A percentile compares a stretch with the other conserved stretches of the same genome.
phyloP scores from a whole-genome alignment of 2,329 filamentous ascomycete species.

The Teratosphaeria destructans region DNA sequence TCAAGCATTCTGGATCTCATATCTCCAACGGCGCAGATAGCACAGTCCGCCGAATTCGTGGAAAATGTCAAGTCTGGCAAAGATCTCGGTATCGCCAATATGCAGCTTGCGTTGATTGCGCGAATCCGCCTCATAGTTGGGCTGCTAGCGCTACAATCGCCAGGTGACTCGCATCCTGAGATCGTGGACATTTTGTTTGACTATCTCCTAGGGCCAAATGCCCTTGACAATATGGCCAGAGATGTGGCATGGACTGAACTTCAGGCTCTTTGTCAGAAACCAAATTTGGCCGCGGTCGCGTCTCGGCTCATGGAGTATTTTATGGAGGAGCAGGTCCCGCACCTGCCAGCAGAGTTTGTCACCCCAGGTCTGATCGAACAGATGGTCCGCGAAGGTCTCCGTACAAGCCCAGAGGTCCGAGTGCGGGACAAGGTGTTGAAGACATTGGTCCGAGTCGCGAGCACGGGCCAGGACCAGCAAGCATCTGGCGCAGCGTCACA shows the following conservation, averaged over 20 bases:
- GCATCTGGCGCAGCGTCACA: neutral
- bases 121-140: neutral
- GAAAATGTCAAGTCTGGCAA: neutral
- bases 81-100: neutral
- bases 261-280: constrained; percentile 32
- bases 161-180: neutral
- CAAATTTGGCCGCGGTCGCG: constrained; percentile 15
- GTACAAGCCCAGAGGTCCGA: neutral
- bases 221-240: constrained; percentile 50
- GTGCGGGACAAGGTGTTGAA: constrained; percentile 4
- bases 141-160: neutral
- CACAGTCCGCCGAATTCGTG: constrained; percentile 18
- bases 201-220: constrained; percentile 55
- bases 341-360: constrained; percentile 47
- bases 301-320: constrained; percentile 34
- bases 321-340: constrained; percentile 47
- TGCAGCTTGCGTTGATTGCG: neutral
- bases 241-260: constrained; percentile 61
- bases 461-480: neutral
- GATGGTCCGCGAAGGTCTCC: neutral
- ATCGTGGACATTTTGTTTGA: constrained; percentile 60
- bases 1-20: constrained; percentile 12
- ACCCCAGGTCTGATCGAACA: constrained; percentile 40
- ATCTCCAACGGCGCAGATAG: constrained; percentile 19
- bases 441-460: constrained; percentile 7